Base-by-base conservation (phyloP, 129 eudicot species). In the Oenanthe sinensis region DNA sequence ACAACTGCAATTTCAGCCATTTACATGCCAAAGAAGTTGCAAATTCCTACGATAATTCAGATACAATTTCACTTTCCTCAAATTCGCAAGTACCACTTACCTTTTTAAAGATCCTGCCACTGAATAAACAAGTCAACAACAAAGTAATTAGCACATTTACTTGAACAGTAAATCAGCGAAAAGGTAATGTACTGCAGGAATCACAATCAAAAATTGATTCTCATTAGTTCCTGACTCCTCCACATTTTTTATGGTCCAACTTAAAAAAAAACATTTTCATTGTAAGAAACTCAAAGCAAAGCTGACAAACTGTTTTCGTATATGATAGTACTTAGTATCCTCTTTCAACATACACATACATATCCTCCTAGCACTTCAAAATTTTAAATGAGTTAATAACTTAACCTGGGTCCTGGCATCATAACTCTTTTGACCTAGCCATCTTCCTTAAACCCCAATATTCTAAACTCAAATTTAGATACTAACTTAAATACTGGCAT, bases 1-100 rank as follows among this genome's bases (percentile, higher is more conserved):
- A n/a, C 74, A 42, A 62, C 74, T 62, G 80, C 80, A 77, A 77
- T 52, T 36, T 77, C 80, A 43, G 80, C 74, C 80, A 77, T 77
- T 26, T 6, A 20, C 65, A 17, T 49, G 8, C 78, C 78, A 47
- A 47, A 69, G 7, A 8, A 28, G 67, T 28, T 19, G 9, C 42
- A 49, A 36, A 49, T 48, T 48, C 39, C 65, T 28, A 14, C 33
- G 28, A 5, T 48, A 26, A 75, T 47, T 49, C 28, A 28, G 15
- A 75, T 5, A 33, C 28, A 2, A 74, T 44, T 24, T 65, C 40
- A 28, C 71, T 65, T 30, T 39, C 12, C 71, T 65, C 40, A 58
- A 58, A 22, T 30, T n/a, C 30, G 19, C 7, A 65, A n/a, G 17
- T 28, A 65, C 28, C 40, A 65, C 40, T 65, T 65, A 28, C 36